Base-by-base conservation (phyloP, 495 filamentous ascomycete species). In the Usnea hakonensis region DNA sequence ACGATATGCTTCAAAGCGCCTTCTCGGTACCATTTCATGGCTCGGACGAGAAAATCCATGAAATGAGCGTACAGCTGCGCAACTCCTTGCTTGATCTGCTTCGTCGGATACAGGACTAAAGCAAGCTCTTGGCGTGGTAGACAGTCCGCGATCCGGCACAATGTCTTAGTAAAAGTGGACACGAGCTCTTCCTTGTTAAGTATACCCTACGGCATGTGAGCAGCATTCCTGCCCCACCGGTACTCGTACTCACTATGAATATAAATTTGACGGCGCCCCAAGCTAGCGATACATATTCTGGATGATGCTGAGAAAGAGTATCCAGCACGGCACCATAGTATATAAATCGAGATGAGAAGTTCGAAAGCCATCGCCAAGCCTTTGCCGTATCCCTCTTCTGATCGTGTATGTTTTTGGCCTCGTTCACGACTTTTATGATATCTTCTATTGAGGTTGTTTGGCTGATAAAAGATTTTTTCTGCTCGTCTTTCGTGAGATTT, bases 21-120 rank as follows among this genome's bases (percentile, higher is more conserved):
- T 48, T 72, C 63, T 46, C 73, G 55, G 55, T 72, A 77, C 75
- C 75, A 78, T 0, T 62, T 9, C 33, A 59, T 30, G 3, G 74
- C 72, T 11, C 64, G 62, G 16, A 55, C 43, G 13, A 71, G 55
- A 36, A 77, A 77, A 30, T 67, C 58, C 9, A 77, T 55, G 58
- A 78, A 62, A n/a, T 70, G 56, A 4, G 65, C 67, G 64, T 76
- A 76, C 0, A 78, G 53, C 10, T 54, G 19, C 1, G 67, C 62
- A 4, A 78, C 66, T 13, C 65, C 65, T 9, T 64, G 48, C 53
- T 69, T 63, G 62, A 78, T 76, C 3, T 16, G 5, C 21, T 71
- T 58, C 11, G 72, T 77, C 1, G 75, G 76, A 58, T 76, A 76
- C 10, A 74, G 61, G 0, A 69, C 55, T 0, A 64, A 16, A 16